Evolutionary conservation across 805 yeast genomes (phyloP).

Genomic region (Starmera quercuum): DNA sequence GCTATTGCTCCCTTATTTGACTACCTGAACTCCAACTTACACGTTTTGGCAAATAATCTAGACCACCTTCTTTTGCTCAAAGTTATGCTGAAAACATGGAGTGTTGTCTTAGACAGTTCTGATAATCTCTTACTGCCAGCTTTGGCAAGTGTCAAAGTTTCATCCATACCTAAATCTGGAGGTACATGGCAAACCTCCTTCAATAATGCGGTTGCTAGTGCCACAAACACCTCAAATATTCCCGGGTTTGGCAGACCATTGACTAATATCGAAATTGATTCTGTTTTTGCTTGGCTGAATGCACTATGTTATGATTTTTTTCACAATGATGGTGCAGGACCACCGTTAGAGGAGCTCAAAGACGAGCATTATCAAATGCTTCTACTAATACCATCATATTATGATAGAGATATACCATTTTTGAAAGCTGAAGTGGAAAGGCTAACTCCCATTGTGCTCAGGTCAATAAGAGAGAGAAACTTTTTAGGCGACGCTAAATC

Average conservation of each 20-base stretch:
- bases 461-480: constrained; percentile 40
- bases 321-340: constrained; percentile 77
- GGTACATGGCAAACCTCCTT: constrained; percentile 34
- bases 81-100: constrained; percentile 79
- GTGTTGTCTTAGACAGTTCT: constrained; percentile 56
- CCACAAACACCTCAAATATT: constrained; percentile 26
- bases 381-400: constrained; percentile 55
- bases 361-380: constrained; percentile 58
- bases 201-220: constrained; percentile 42
- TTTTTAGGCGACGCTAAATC: constrained; percentile 27
- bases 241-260: constrained; percentile 49
- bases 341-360: constrained; percentile 56
- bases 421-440: constrained; percentile 54
- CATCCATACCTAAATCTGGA: constrained; percentile 18
- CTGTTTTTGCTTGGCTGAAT: constrained; percentile 64
- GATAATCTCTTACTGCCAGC: constrained; percentile 73
- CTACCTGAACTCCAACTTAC: constrained; percentile 61
- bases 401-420: constrained; percentile 40
- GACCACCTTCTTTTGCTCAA: constrained; percentile 47
- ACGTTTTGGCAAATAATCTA: constrained; percentile 51
- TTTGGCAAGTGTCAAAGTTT: constrained; percentile 35
- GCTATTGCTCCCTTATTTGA: constrained; percentile 70
- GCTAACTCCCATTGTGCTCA: constrained; percentile 45
- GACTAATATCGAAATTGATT: constrained; percentile 53
- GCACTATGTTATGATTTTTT: constrained; percentile 65